Percentiles rank a stretch among this genome's conserved stretches.
Evolutionary conservation across 176 grass and related monocot genomes (phyloP).

Genomic region (Lolium perenne): DNA sequence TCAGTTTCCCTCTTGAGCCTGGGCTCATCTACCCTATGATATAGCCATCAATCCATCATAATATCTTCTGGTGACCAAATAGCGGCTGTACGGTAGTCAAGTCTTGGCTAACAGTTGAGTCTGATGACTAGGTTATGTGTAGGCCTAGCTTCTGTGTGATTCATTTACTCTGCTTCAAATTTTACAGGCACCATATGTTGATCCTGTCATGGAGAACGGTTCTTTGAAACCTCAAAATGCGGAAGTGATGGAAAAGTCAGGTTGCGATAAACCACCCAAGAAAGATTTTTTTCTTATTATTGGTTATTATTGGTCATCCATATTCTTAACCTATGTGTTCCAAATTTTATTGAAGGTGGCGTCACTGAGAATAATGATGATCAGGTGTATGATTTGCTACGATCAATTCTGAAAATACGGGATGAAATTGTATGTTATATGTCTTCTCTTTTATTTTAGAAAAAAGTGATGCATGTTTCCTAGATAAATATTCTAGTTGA

Average conservation of each 20-base stretch:
- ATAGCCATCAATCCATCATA: neutral
- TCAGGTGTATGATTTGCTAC: neutral
- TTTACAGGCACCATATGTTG: neutral
- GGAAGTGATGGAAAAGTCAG: neutral
- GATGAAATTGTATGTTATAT: constrained; percentile 31
- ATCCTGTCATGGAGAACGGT: neutral
- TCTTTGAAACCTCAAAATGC: neutral
- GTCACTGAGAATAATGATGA: neutral
- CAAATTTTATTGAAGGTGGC: constrained; percentile 25
- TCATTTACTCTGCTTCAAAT: constrained; percentile 1
- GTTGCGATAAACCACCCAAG: constrained; percentile 7
- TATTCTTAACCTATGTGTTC: constrained; percentile 10
- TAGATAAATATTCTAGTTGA: neutral
- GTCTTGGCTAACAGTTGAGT: neutral
- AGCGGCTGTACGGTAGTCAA: neutral
- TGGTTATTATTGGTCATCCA: neutral
- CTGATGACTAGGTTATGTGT: neutral
- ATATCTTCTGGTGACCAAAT: neutral
- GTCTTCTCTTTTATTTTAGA: constrained; percentile 7
- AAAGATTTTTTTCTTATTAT: constrained; percentile 11
- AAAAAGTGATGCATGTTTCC: neutral
- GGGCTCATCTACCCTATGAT: neutral
- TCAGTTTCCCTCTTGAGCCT: neutral
- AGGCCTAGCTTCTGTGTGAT: constrained; percentile 18
- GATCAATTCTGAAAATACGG: neutral